Conservation (phyloP, 2,329 filamentous ascomycete species). For the Zasmidium citrigriseum region DNA sequence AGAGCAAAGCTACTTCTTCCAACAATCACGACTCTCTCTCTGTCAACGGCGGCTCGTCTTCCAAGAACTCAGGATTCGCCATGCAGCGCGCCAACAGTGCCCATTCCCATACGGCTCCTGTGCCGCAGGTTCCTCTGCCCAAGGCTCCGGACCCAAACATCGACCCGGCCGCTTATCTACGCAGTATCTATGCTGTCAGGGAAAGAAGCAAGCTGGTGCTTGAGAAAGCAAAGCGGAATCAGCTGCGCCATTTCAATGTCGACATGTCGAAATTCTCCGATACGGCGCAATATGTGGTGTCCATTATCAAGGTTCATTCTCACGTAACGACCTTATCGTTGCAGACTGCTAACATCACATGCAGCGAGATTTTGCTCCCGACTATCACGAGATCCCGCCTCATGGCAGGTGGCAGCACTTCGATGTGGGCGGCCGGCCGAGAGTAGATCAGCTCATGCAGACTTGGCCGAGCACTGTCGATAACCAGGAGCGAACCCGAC, state of each 20-base stretch:
- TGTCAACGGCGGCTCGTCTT: slow-evolving; percentile 17
- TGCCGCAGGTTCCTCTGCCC: slow-evolving; percentile 72
- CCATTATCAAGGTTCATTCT: slow-evolving; percentile 79
- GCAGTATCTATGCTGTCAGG: slow-evolving; percentile 84
- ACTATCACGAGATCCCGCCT: slow-evolving; percentile 75
- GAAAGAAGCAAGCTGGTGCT: slow-evolving; percentile 74
- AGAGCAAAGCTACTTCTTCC: slow-evolving; percentile 27
- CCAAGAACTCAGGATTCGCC: slow-evolving; percentile 36
- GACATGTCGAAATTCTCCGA: slow-evolving; percentile 82
- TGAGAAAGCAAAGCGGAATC: slow-evolving; percentile 74
- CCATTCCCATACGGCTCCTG: slow-evolving; percentile 45
- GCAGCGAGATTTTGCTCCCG: slow-evolving; percentile 69
- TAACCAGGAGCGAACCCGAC: slow-evolving; percentile 70
- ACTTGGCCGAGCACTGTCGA: slow-evolving; percentile 71
- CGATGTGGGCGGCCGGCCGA: slow-evolving; percentile 73
- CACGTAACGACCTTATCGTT: not conserved
- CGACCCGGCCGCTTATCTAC: slow-evolving; percentile 86
- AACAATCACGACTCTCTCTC: slow-evolving; percentile 21
- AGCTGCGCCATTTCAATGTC: slow-evolving; percentile 83
- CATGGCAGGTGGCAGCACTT: slow-evolving; percentile 87
- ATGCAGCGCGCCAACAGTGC: slow-evolving; percentile 35
- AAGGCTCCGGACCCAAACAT: slow-evolving; percentile 82
- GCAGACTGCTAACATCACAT: not conserved
- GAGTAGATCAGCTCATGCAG: slow-evolving; percentile 69
- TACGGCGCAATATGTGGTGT: slow-evolving; percentile 83